phyloP scores from a whole-genome alignment of 2,329 filamentous ascomycete species.

The Fusarium sp. region DNA sequence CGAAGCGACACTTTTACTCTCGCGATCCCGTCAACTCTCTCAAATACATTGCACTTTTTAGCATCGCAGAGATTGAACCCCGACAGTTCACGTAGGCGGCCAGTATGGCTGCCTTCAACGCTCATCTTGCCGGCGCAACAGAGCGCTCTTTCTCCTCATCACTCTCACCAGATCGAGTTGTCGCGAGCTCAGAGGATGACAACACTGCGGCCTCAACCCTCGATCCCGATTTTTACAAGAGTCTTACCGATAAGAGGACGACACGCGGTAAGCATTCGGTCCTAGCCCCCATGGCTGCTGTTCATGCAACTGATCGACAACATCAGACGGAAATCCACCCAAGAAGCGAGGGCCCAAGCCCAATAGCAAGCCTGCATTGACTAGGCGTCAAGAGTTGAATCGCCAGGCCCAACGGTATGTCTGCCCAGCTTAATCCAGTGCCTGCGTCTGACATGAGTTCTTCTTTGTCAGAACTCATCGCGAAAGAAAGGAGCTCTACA shows the following conservation, averaged over 20 bases:
- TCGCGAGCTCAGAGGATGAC: slow-evolving; percentile 48
- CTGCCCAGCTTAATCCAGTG: background rate
- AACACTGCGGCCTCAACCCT: slow-evolving; percentile 56
- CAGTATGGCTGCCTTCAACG: slow-evolving; percentile 39
- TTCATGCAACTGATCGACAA: slow-evolving; percentile 18
- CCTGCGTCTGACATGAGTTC: slow-evolving; percentile 13
- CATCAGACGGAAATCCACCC: slow-evolving; percentile 80
- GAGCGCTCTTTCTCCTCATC: slow-evolving; percentile 59
- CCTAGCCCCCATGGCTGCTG: background rate
- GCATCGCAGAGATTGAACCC: background rate
- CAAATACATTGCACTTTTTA: background rate
- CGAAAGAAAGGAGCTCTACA: slow-evolving; percentile 95
- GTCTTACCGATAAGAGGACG: slow-evolving; percentile 76
- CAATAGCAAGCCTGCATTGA: slow-evolving; percentile 93
- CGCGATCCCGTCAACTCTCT: background rate
- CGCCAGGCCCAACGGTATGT: slow-evolving; percentile 91
- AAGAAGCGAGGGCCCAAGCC: slow-evolving; percentile 96
- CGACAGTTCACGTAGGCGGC: slow-evolving; percentile 10
- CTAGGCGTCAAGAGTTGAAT: slow-evolving; percentile 91
- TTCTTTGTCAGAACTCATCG: slow-evolving; percentile 83
- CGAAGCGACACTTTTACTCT: slow-evolving; percentile 4
- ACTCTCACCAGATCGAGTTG: slow-evolving; percentile 54
- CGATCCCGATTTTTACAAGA: slow-evolving; percentile 73
- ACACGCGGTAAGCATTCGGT: slow-evolving; percentile 71
- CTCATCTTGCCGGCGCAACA: slow-evolving; percentile 30